Percentiles rank a stretch among this genome's conserved stretches.
Conservation (phyloP, 2,329 filamentous ascomycete species). For the Fusarium liriodendri region DNA sequence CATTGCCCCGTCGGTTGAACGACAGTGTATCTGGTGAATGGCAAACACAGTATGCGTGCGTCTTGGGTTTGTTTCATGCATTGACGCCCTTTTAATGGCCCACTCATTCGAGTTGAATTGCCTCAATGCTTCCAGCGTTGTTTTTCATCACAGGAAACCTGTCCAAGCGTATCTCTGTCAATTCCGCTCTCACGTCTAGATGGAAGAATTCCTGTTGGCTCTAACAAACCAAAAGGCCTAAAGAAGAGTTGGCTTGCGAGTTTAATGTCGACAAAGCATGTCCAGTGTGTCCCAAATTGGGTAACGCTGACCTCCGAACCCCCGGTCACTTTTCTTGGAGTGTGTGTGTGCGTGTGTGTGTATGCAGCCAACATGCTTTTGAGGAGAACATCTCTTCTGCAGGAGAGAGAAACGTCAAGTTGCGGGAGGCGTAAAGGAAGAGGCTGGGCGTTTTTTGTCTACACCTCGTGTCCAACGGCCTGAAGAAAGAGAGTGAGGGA, state of each 20-base stretch:
- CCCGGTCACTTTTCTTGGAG: not conserved
- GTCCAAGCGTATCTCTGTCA: not conserved
- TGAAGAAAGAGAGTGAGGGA: slow-evolving; percentile 13
- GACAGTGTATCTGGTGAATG: slow-evolving; percentile 24
- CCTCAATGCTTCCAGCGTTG: not conserved
- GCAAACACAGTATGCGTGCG: slow-evolving; percentile 14
- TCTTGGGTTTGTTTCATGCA: not conserved
- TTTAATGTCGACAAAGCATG: not conserved
- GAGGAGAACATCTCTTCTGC: not conserved
- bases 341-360: not conserved
- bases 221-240: not conserved
- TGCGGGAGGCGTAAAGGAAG: not conserved
- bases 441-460: slow-evolving; percentile 19
- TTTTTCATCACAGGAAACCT: not conserved
- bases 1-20: slow-evolving; percentile 5
- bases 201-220: slow-evolving; percentile 7
- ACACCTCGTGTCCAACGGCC: slow-evolving; percentile 30
- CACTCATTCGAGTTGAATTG: not conserved
- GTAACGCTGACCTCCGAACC: not conserved
- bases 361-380: slow-evolving; percentile 2
- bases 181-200: not conserved
- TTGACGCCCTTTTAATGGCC: slow-evolving; percentile 17
- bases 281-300: not conserved
- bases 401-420: not conserved
- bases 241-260: not conserved